Conservation (phyloP, 208 protist species). For the Acanthamoeba rhysodes region DNA sequence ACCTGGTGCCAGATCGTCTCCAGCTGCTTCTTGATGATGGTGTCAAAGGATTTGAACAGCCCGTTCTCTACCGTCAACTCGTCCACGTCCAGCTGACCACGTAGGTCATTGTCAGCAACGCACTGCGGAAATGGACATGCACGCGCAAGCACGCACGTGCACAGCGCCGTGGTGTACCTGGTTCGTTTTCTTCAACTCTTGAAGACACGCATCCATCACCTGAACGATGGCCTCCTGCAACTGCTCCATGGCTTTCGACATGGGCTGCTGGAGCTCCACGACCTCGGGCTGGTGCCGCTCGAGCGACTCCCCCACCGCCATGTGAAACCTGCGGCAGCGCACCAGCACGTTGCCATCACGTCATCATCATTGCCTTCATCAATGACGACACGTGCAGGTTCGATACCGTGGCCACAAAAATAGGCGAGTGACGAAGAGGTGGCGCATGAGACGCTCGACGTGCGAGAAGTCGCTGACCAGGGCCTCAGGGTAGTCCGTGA, state of each 20-base stretch:
- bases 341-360: background rate
- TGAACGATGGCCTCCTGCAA: conserved; percentile 73
- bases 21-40: conserved; percentile 65
- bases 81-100: conserved; percentile 52
- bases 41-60: conserved; percentile 74
- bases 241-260: conserved; percentile 68
- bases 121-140: background rate
- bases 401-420: conserved; percentile 40
- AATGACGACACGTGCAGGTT: background rate
- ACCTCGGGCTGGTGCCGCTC: conserved; percentile 68
- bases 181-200: conserved; percentile 71
- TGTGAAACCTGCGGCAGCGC: conserved; percentile 4
- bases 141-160: no score
- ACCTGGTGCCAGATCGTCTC: conserved; percentile 69
- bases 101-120: background rate
- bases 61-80: conserved; percentile 74
- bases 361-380: background rate
- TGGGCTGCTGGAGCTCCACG: conserved; percentile 30
- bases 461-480: conserved; percentile 50
- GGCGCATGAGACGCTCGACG: conserved; percentile 27
- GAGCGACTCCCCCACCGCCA: conserved; percentile 25
- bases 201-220: conserved; percentile 70
- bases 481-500: conserved; percentile 59
- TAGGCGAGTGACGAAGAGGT: conserved; percentile 33
- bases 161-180: background rate